Percentiles rank a stretch among this genome's conserved stretches.
Conservation (phyloP, 768 basidiomycete species). For the Psilocybe cyanescens region DNA sequence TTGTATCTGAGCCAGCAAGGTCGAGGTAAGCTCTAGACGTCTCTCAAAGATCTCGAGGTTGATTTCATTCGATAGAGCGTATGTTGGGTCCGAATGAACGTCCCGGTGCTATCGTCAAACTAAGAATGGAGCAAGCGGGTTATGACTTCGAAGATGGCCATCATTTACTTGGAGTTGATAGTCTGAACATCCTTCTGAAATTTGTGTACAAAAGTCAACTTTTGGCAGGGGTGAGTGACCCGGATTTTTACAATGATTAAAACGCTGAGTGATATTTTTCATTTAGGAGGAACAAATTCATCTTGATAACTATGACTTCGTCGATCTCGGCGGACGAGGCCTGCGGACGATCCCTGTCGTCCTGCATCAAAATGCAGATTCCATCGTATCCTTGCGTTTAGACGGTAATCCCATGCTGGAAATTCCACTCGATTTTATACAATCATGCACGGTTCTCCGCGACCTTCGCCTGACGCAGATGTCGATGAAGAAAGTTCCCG, state of each 20-base stretch:
- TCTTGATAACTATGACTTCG: conserved; percentile 71
- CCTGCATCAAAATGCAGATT: conserved; percentile 82
- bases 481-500: conserved; percentile 94
- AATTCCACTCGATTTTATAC: conserved; percentile 95
- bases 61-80: conserved; percentile 59
- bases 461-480: conserved; percentile 89
- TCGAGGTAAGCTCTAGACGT: conserved; percentile 50
- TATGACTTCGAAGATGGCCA: conserved; percentile 82
- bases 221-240: conserved; percentile 59
- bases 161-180: conserved; percentile 76
- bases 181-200: conserved; percentile 83
- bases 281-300: conserved; percentile 73
- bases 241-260: too few relatives aligned
- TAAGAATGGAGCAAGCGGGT: conserved; percentile 87
- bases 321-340: conserved; percentile 82
- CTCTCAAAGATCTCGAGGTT: background rate
- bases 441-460: conserved; percentile 79
- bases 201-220: conserved; percentile 87
- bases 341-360: conserved; percentile 88
- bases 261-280: background rate
- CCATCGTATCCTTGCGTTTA: conserved; percentile 83
- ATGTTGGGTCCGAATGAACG: conserved; percentile 79
- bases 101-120: conserved; percentile 83
- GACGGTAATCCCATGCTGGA: conserved; percentile 96
- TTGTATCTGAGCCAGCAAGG: conserved; percentile 79